These are phyloP conservation scores for Talaromyces atroroseus DNA, from an alignment of 2,329 filamentous ascomycete species.

Conservation along the genomic window DNA sequence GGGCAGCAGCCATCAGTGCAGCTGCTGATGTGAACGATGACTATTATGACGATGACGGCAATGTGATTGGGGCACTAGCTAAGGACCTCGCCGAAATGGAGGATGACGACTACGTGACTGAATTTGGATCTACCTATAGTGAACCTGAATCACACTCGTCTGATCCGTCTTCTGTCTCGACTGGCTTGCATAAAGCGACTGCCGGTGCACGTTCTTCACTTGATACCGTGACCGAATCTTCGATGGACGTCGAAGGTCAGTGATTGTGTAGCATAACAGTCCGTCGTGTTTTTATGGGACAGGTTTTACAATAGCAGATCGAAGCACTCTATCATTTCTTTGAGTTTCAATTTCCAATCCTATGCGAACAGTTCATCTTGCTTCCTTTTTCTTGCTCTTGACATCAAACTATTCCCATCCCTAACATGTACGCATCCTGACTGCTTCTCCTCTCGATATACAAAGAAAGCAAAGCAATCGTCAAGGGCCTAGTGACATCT, in stretches of 20 bases:
- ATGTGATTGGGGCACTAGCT: neutral
- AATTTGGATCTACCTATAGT: neutral
- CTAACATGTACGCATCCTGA: too few species aligned
- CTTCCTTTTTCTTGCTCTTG: too few species aligned
- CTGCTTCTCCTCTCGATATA: too few species aligned
- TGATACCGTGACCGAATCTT: neutral
- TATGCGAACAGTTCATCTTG: too few species aligned
- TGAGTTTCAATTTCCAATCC: too few species aligned
- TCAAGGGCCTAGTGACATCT: too few species aligned
- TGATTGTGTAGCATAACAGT: too few species aligned
- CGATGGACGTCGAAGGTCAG: neutral
- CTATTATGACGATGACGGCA: neutral
- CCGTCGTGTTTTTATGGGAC: too few species aligned
- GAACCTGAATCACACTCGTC: neutral
- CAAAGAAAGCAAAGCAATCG: too few species aligned
- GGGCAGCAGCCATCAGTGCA: neutral
- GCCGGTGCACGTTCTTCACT: neutral
- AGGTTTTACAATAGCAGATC: too few species aligned
- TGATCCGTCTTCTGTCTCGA: neutral
- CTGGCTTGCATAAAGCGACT: neutral
- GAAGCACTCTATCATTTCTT: too few species aligned
- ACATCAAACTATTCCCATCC: too few species aligned
- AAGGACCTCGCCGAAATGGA: neutral
- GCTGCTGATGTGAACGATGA: neutral
- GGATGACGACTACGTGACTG: neutral